Conservation (phyloP, 2,329 filamentous ascomycete species). For the Pestalotiopsis sp. region DNA sequence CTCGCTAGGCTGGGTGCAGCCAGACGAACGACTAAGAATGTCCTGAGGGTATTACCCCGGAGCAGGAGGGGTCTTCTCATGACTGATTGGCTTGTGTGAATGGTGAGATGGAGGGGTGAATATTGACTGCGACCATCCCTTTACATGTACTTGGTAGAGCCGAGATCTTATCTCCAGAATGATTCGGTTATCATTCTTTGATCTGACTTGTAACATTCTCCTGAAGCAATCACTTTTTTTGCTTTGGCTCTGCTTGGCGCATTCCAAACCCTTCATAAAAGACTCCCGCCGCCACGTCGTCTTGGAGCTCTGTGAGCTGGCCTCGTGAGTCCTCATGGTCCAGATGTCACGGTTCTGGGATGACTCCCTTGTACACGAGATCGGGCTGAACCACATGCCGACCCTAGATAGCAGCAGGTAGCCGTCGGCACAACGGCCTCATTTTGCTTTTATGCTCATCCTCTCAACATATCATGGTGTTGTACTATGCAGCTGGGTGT, state of each 20-base stretch:
- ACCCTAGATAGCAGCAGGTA: neutral
- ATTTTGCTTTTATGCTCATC: neutral
- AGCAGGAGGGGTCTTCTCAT: neutral
- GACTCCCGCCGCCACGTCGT: neutral
- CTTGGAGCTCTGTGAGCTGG: neutral
- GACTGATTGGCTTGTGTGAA: neutral
- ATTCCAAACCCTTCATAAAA: neutral
- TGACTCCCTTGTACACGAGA: neutral
- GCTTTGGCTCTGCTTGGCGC: neutral
- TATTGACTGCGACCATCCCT: neutral
- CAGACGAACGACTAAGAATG: neutral
- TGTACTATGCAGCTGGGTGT: neutral
- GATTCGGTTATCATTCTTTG: neutral
- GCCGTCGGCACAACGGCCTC: neutral
- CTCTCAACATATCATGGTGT: neutral
- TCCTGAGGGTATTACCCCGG: neutral
- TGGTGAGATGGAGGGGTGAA: neutral
- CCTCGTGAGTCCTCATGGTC: neutral
- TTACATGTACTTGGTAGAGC: neutral
- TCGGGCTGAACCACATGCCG: neutral
- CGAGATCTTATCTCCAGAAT: conserved; percentile 1
- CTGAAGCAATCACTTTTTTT: neutral
- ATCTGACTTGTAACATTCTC: conserved; percentile 1
- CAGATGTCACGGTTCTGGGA: neutral
- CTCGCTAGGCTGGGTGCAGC: neutral